Percentiles rank a stretch among this genome's conserved stretches.
Evolutionary conservation across 352 stramenopile genomes (phyloP).

Genomic region (Phytopythium montanum): DNA sequence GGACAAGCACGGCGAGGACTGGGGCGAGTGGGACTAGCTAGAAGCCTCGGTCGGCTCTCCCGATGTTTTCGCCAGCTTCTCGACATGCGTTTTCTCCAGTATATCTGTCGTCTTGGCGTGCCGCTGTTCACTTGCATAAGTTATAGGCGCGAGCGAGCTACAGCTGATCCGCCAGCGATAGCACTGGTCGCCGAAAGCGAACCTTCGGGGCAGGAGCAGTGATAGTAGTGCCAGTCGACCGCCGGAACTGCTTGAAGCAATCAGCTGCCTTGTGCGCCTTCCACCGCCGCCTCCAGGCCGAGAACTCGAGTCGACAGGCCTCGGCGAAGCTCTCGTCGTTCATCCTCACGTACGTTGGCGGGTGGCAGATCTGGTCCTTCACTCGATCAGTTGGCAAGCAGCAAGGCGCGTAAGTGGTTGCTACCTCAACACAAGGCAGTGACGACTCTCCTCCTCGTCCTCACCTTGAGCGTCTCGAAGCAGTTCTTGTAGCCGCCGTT

Average conservation of each 20-base stretch:
- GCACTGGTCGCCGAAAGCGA: slow-evolving; percentile 11
- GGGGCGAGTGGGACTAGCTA: slow-evolving; percentile 65
- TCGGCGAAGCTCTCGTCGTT: slow-evolving; percentile 39
- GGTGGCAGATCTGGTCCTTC: slow-evolving; percentile 29
- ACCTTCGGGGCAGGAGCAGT: not conserved
- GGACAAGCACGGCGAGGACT: slow-evolving; percentile 52
- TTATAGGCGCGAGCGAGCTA: slow-evolving; percentile 7
- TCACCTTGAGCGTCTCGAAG: slow-evolving; percentile 41
- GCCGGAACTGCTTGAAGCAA: slow-evolving; percentile 36
- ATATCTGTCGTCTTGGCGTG: slow-evolving; percentile 2
- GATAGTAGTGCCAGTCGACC: not conserved
- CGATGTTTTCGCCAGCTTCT: not conserved
- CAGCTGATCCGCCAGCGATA: slow-evolving; percentile 26
- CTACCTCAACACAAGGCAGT: too few relatives aligned
- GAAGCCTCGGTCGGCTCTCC: not conserved
- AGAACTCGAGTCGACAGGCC: slow-evolving; percentile 45
- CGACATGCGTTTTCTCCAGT: slow-evolving; percentile 1
- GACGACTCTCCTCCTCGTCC: too few relatives aligned
- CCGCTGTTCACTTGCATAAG: not conserved
- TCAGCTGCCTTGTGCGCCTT: slow-evolving; percentile 38
- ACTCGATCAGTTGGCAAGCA: not conserved
- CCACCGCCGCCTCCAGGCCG: slow-evolving; percentile 39
- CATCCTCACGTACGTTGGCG: slow-evolving; percentile 45
- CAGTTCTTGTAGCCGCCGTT: slow-evolving; percentile 73
- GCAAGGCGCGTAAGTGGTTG: not conserved